These are phyloP conservation scores for Globisporangium cylindrosporum DNA, from an alignment of 352 stramenopile genomes.

Conservation along the genomic window DNA sequence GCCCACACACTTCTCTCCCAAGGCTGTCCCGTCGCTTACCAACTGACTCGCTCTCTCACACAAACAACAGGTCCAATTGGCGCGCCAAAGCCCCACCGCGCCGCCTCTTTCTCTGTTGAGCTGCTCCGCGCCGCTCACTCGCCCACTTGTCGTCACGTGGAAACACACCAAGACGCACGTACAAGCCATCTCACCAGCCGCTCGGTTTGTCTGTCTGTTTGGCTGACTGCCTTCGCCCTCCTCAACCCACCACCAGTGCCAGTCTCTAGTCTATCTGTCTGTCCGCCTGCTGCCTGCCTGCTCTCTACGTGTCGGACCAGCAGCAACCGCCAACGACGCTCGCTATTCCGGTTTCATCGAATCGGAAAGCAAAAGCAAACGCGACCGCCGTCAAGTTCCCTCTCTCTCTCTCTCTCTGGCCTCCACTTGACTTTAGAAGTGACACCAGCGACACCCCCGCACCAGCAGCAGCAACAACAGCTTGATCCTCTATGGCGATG, in stretches of 20 bases:
- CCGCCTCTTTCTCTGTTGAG: background rate
- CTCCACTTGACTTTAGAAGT: background rate
- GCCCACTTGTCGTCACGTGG: background rate
- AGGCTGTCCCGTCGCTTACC: background rate
- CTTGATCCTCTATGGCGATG: slow-evolving; percentile 6
- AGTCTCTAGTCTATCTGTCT: background rate
- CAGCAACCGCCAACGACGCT: background rate
- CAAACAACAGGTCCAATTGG: background rate
- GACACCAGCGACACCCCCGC: background rate
- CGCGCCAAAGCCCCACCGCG: too few relatives aligned
- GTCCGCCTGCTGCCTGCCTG: background rate
- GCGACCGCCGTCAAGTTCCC: background rate
- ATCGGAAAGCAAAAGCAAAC: background rate
- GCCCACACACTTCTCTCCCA: background rate
- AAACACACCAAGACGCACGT: background rate
- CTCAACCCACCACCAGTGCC: background rate
- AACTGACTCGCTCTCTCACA: background rate
- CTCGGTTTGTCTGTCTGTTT: background rate
- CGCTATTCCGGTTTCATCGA: background rate
- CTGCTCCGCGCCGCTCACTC: background rate
- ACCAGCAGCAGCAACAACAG: too few relatives aligned
- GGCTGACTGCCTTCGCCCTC: background rate
- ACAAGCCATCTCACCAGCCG: too few relatives aligned
- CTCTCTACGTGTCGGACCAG: slow-evolving; percentile 2
- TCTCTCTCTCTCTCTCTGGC: background rate